Conservation (phyloP, 768 basidiomycete genomes). For the Rhodosporidiobolus odoratus region DNA sequence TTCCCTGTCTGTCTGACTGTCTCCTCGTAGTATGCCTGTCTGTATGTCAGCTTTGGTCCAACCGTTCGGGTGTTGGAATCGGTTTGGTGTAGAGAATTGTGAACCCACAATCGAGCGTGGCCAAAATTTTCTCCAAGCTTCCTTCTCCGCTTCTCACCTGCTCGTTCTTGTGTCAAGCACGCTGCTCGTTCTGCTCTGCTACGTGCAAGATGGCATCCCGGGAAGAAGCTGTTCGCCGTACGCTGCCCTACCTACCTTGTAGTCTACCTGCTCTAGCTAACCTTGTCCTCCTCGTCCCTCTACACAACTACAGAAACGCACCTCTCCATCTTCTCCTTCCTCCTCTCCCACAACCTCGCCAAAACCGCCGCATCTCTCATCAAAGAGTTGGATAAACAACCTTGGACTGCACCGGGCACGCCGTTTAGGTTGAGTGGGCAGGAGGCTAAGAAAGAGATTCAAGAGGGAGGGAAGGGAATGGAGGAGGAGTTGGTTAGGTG, state of each 20-base stretch:
- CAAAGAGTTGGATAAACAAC: slow-evolving; percentile 32
- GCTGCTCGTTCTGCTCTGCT: not conserved
- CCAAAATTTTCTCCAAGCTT: too few species aligned
- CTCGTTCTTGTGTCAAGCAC: too few species aligned
- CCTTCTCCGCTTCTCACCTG: too few species aligned
- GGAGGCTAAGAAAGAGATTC: slow-evolving; percentile 6
- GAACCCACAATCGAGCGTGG: too few species aligned
- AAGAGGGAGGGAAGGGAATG: not conserved
- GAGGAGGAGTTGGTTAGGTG: slow-evolving; percentile 16
- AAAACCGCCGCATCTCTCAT: slow-evolving; percentile 37
- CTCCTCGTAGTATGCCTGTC: too few species aligned
- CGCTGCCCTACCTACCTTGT: not conserved
- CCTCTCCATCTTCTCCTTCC: slow-evolving; percentile 40
- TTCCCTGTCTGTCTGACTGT: too few species aligned
- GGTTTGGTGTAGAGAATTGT: too few species aligned
- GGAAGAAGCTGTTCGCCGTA: slow-evolving; percentile 23
- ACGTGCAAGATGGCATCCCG: not conserved
- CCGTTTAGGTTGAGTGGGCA: slow-evolving; percentile 4
- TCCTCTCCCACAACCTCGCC: slow-evolving; percentile 32
- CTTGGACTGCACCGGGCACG: slow-evolving; percentile 13
- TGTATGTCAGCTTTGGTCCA: too few species aligned
- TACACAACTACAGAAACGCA: slow-evolving; percentile 19
- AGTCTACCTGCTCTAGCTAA: not conserved
- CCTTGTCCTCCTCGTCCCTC: not conserved
- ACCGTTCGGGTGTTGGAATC: too few species aligned